phyloP scores from a whole-genome alignment of 805 yeast species.

The Ogataea nonfermentans region DNA sequence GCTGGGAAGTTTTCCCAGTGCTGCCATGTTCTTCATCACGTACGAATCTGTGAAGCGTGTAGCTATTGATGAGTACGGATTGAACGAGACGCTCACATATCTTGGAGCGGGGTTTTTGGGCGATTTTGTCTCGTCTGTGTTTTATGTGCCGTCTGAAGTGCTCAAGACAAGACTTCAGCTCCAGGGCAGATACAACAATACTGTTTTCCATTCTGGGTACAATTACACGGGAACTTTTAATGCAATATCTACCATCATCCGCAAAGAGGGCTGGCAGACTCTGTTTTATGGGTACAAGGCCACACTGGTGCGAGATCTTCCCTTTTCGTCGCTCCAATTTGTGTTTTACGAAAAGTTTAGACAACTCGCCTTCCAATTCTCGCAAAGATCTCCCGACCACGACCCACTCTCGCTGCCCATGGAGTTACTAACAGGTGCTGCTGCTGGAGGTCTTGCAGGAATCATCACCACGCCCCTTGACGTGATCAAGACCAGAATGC shows the following conservation, averaged over 20 bases:
- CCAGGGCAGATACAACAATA: constrained; percentile 85
- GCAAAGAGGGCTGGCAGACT: constrained; percentile 70
- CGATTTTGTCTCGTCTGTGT: constrained; percentile 81
- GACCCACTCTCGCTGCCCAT: constrained; percentile 45
- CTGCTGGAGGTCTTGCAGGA: constrained; percentile 94
- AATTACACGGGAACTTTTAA: constrained; percentile 74
- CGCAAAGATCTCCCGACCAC: constrained; percentile 28
- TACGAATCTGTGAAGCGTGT: constrained; percentile 79
- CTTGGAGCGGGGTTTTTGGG: constrained; percentile 90
- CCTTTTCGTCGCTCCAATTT: constrained; percentile 93
- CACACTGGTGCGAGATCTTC: constrained; percentile 86
- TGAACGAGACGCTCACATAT: constrained; percentile 79
- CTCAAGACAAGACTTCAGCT: constrained; percentile 88
- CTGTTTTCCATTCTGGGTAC: constrained; percentile 76
- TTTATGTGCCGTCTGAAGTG: constrained; percentile 95
- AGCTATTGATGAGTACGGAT: constrained; percentile 57
- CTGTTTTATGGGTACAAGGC: constrained; percentile 92
- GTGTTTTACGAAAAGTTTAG: constrained; percentile 90
- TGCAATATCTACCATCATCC: constrained; percentile 64
- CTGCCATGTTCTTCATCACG: constrained; percentile 90
- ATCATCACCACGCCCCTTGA: constrained; percentile 86
- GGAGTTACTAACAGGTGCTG: constrained; percentile 87
- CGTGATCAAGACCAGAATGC: constrained; percentile 88
- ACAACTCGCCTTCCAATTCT: constrained; percentile 48
- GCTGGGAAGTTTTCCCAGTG: constrained; percentile 89